A percentile compares a stretch with the other conserved stretches of the same genome.
phyloP scores from a whole-genome alignment of 257 asterid species.

The Solanum pinnatisectum region DNA sequence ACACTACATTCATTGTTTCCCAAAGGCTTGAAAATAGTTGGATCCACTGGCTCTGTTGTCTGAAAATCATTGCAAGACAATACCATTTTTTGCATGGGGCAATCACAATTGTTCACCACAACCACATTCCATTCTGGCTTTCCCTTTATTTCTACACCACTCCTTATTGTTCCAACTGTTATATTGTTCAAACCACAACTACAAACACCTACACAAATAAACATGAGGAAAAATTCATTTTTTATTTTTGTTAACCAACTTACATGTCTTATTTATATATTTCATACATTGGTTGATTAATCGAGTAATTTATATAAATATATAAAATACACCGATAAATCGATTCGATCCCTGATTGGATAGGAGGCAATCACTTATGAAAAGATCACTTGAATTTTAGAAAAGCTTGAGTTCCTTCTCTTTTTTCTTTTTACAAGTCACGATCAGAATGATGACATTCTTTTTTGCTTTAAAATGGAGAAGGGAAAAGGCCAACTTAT shows the following conservation, averaged over 20 bases:
- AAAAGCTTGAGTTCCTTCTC: too few species aligned
- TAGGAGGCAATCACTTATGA: too few species aligned
- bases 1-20: background rate
- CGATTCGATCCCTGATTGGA: too few species aligned
- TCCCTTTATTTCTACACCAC: constrained; percentile 6
- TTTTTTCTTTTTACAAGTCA: too few species aligned
- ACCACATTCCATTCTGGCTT: constrained; percentile 12
- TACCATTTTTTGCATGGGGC: background rate
- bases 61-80: constrained; percentile 2
- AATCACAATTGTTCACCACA: constrained; percentile 9
- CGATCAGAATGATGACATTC: background rate
- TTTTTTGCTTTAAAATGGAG: too few species aligned
- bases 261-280: too few species aligned
- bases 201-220: background rate
- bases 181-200: constrained; percentile 8
- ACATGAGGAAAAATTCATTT: background rate
- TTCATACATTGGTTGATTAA: too few species aligned
- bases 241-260: too few species aligned
- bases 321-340: too few species aligned
- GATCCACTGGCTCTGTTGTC: background rate
- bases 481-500: background rate
- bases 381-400: too few species aligned
- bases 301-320: too few species aligned
- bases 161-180: constrained; percentile 8
- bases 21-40: background rate